Percentiles rank a stretch among this genome's conserved stretches.
phyloP scores from a whole-genome alignment of 371 early-diverging fungal species.

The Entomophthora muscae region DNA sequence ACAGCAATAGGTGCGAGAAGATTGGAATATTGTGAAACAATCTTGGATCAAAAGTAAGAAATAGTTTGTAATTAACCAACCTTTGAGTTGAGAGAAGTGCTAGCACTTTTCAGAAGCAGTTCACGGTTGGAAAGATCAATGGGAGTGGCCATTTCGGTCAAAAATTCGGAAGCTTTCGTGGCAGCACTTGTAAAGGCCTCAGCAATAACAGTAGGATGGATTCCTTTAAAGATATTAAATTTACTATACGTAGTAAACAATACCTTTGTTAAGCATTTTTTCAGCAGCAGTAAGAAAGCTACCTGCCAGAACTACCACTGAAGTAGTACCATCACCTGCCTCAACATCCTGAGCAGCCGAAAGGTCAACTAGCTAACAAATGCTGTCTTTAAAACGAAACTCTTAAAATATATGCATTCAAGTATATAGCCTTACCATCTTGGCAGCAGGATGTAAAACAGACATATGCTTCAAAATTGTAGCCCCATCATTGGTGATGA shows the following conservation, averaged over 20 bases:
- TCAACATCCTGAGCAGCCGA: conserved; percentile 98
- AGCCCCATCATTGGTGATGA: conserved; percentile 99
- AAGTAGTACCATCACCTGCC: conserved; percentile 99
- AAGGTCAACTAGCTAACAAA: conserved; percentile 76
- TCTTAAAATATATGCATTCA: no score
- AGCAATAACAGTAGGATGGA: conserved; percentile 91
- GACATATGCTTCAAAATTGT: conserved; percentile 99
- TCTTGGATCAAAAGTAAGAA: conserved; percentile 18
- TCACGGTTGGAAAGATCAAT: conserved; percentile 74
- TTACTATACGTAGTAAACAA: not conserved
- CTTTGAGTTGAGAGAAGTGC: conserved; percentile 96
- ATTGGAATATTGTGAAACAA: conserved; percentile 94
- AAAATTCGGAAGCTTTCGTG: conserved; percentile 54
- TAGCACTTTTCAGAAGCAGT: conserved; percentile 78
- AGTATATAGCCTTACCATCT: conserved; percentile 92
- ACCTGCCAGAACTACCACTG: conserved; percentile 95
- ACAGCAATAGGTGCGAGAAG: conserved; percentile 94
- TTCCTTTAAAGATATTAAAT: conserved; percentile 30
- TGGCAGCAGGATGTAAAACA: conserved; percentile 95
- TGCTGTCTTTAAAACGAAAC: no score
- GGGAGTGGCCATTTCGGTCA: conserved; percentile 63
- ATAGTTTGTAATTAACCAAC: conserved; percentile 10
- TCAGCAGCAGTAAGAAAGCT: conserved; percentile 79
- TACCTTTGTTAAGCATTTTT: conserved; percentile 79
- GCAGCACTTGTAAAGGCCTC: conserved; percentile 85